Base-by-base conservation (phyloP, 441 rosid genomes). In the Pelargonium cotyledonis region DNA sequence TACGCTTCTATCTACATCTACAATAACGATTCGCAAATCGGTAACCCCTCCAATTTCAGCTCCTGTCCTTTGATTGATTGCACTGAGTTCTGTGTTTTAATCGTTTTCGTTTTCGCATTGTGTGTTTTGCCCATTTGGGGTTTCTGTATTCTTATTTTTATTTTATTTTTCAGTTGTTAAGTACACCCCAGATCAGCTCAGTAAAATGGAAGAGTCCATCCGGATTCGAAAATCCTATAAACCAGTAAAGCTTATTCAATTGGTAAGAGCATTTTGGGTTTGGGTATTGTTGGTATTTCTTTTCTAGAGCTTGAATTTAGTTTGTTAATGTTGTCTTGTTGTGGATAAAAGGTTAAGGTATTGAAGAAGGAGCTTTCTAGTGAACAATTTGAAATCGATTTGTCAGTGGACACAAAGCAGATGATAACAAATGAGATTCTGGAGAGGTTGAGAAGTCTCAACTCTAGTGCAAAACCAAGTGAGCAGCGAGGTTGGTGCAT, bases 191-290 rank as follows among this genome's bases (percentile, higher is more conserved):
- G 92, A 85, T 77, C 97, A 92, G 96, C 83, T 90, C 80, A 85
- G 76, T 81, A 86, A 77, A 80, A 95, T 92, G 96, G 89, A 89
- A 82, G 98, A 92, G 74, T 90, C 97, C 14, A 73, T 81, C 62
- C 88, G 83, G 85, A 86, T 95, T 82, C 91, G 98, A 70, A 88
- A 85, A 79, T 87, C 84, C 0, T 85, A 84, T 66, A 78, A 87
- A 72, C 91, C 98, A 16, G 16, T 70, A 15, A 63, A 82, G 80
- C 95, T 95, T 70, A 63, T 86, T 78, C 74, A 82, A 78, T 68
- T 86, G 91, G 98, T 95, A 75, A 41, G 73, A 19, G 65, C 46
- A 35, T 35, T 35, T 35, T 44, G 29, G 66, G 12, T 66, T 70
- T 43, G 64, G 21, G 15, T 21, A 4, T 0, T 67, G 0, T 66